These are phyloP conservation scores for Neoboletus subvelutipes DNA, from an alignment of 768 basidiomycete species.

Conservation along the genomic window DNA sequence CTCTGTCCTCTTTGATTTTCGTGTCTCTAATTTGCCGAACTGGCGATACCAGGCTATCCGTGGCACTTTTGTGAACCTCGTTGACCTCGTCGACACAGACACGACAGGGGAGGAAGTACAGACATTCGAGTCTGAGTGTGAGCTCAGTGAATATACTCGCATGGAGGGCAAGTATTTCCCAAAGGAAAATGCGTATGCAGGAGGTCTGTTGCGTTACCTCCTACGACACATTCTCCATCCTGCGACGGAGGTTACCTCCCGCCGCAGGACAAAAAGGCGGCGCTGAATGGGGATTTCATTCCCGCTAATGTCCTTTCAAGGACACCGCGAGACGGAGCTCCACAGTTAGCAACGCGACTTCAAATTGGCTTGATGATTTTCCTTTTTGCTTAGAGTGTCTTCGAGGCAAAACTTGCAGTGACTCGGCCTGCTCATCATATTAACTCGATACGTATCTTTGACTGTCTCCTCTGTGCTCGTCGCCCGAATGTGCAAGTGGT, in stretches of 20 bases:
- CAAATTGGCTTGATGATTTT: neutral
- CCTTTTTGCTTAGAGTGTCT: neutral
- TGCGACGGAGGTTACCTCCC: neutral
- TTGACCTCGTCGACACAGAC: slow-evolving; percentile 19
- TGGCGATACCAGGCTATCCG: neutral
- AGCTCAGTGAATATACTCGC: slow-evolving; percentile 12
- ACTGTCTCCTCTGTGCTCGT: too few species aligned
- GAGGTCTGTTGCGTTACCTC: slow-evolving; percentile 14
- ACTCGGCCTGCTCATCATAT: neutral
- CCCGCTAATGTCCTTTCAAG: neutral
- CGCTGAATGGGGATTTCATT: slow-evolving; percentile 16
- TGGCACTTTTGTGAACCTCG: slow-evolving; percentile 8
- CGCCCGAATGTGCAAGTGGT: neutral
- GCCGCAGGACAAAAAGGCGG: neutral
- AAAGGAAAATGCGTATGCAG: slow-evolving; percentile 13
- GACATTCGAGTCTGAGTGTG: slow-evolving; percentile 7
- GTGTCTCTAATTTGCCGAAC: neutral
- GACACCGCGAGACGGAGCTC: slow-evolving; percentile 1
- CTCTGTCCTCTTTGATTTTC: too few species aligned
- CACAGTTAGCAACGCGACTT: neutral
- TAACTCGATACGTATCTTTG: neutral
- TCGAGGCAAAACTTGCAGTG: neutral
- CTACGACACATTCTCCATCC: slow-evolving; percentile 17
- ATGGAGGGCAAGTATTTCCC: slow-evolving; percentile 13
- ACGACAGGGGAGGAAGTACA: neutral